These are phyloP conservation scores for Colletotrichum spinosum DNA, from an alignment of 2,329 filamentous ascomycete genomes.

Conservation along the genomic window DNA sequence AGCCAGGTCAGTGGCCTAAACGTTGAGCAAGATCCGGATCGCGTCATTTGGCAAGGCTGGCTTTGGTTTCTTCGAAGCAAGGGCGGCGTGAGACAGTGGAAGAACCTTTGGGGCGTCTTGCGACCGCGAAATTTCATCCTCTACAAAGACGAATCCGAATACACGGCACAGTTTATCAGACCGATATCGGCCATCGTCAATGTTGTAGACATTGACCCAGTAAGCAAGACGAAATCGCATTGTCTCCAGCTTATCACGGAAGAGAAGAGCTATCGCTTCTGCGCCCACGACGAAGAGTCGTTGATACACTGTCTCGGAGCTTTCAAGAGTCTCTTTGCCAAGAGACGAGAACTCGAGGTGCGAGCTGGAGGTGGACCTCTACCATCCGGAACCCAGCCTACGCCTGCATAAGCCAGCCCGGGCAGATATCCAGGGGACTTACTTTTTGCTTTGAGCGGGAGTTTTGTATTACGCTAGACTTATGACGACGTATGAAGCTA, in stretches of 20 bases:
- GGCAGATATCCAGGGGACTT: background rate
- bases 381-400: slow-evolving; percentile 41
- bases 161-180: slow-evolving; percentile 85
- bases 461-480: slow-evolving; percentile 16
- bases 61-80: slow-evolving; percentile 87
- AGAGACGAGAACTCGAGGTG: slow-evolving; percentile 72
- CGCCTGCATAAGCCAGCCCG: slow-evolving; percentile 17
- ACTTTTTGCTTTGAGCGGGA: slow-evolving; percentile 25
- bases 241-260: slow-evolving; percentile 96
- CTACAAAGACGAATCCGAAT: slow-evolving; percentile 94
- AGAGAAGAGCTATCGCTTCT: slow-evolving; percentile 85
- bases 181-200: slow-evolving; percentile 84
- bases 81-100: slow-evolving; percentile 90
- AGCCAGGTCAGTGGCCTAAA: slow-evolving; percentile 72
- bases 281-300: slow-evolving; percentile 82
- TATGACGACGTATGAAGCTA: slow-evolving; percentile 30
- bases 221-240: slow-evolving; percentile 84
- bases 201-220: slow-evolving; percentile 90
- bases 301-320: slow-evolving; percentile 88
- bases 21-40: slow-evolving; percentile 77
- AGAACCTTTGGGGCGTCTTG: slow-evolving; percentile 92
- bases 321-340: slow-evolving; percentile 86
- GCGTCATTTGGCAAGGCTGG: slow-evolving; percentile 94
- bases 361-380: slow-evolving; percentile 48
- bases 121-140: slow-evolving; percentile 86